phyloP scores from a whole-genome alignment of 345 rosid genomes.

The Lumnitzera littorea region DNA sequence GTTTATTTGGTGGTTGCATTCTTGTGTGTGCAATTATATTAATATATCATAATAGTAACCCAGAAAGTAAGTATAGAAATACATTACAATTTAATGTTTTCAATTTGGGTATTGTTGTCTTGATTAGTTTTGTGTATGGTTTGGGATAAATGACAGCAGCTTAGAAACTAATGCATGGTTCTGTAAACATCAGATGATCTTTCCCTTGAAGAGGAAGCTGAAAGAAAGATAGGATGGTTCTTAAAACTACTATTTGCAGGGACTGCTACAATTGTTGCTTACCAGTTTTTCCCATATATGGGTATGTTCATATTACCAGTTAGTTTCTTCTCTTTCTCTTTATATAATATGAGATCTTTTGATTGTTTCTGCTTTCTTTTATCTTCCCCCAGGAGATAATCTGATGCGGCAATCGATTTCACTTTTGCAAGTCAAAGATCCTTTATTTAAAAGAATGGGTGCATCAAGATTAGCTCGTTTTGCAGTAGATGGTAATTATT shows the following conservation, averaged over 20 bases:
- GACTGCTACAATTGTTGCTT: slow-evolving; percentile 58
- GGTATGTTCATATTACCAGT: slow-evolving; percentile 32
- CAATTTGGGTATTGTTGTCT: no score
- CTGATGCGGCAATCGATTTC: slow-evolving; percentile 76
- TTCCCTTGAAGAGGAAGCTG: slow-evolving; percentile 10
- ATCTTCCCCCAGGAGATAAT: slow-evolving; percentile 59
- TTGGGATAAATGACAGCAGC: no score
- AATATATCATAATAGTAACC: no score
- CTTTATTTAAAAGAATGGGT: slow-evolving; percentile 83
- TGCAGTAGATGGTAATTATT: slow-evolving; percentile 58
- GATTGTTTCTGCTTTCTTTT: background rate
- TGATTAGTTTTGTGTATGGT: no score
- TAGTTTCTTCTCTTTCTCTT: slow-evolving; percentile 1
- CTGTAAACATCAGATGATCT: no score
- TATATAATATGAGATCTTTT: no score
- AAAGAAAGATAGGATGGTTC: slow-evolving; percentile 2
- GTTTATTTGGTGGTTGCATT: no score
- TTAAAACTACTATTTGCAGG: slow-evolving; percentile 74
- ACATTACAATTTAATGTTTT: no score
- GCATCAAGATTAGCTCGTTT: slow-evolving; percentile 86
- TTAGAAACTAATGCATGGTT: no score
- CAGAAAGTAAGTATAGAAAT: no score
- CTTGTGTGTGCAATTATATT: no score
- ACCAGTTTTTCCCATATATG: slow-evolving; percentile 80
- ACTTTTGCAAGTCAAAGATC: slow-evolving; percentile 86